A percentile compares a stretch with the other conserved stretches of the same genome.
Evolutionary conservation across 2,329 filamentous ascomycete genomes (phyloP).

Genomic region (Calonectria leucothoes): DNA sequence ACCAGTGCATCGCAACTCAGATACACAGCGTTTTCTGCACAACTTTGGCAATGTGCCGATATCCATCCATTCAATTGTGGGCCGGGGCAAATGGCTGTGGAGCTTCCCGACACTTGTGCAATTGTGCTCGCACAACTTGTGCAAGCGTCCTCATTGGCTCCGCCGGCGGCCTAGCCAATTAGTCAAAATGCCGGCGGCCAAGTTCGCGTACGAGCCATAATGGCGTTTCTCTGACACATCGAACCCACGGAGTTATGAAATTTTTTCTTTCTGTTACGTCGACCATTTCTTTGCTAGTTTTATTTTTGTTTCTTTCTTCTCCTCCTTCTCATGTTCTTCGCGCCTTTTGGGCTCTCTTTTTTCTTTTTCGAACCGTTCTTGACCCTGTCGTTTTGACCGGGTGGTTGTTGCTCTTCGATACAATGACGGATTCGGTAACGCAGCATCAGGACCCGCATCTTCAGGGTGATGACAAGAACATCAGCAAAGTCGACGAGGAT

Average conservation of each 20-base stretch:
- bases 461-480: background rate
- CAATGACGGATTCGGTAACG: background rate
- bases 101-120: background rate
- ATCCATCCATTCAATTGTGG: background rate
- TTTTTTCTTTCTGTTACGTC: constrained; percentile 8
- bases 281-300: background rate
- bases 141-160: background rate
- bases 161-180: background rate
- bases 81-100: background rate
- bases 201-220: background rate
- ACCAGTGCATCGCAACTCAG: background rate
- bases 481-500: background rate
- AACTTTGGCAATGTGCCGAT: background rate
- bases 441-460: background rate
- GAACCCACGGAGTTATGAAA: background rate
- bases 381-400: background rate
- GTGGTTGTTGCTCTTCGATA: background rate
- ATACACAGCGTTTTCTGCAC: background rate
- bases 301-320: background rate
- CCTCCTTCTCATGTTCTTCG: background rate
- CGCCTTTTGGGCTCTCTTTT: background rate
- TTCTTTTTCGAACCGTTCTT: background rate
- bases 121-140: background rate
- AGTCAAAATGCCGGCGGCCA: background rate
- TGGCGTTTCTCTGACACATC: constrained; percentile 10